phyloP scores from a whole-genome alignment of 768 basidiomycete species.

The Amanita phalloides region DNA sequence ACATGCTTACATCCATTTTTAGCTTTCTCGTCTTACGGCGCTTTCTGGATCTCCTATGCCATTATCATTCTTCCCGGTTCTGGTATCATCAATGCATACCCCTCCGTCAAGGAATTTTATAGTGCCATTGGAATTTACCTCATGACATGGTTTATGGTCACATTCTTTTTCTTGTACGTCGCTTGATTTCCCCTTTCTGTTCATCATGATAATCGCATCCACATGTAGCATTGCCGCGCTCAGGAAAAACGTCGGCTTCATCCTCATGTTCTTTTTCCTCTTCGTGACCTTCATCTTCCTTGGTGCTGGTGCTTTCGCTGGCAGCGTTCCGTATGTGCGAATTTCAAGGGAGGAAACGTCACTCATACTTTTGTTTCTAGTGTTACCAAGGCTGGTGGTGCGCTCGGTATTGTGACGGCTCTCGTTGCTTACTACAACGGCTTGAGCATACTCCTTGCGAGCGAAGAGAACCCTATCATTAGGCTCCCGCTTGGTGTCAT shows the following conservation, averaged over 20 bases:
- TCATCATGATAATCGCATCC: background rate
- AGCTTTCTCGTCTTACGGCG: conserved; percentile 80
- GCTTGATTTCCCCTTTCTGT: background rate
- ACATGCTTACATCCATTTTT: conserved; percentile 7
- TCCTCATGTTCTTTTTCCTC: conserved; percentile 25
- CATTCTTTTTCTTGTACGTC: conserved; percentile 55
- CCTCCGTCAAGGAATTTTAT: conserved; percentile 23
- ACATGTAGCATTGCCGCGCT: conserved; percentile 23
- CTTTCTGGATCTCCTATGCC: conserved; percentile 83
- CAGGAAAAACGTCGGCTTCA: conserved; percentile 28
- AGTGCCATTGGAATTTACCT: conserved; percentile 67
- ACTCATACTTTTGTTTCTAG: background rate
- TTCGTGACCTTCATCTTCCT: conserved; percentile 30
- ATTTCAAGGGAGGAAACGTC: background rate
- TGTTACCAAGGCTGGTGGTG: conserved; percentile 33
- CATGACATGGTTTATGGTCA: conserved; percentile 63
- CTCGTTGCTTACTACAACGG: conserved; percentile 40
- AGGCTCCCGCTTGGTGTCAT: conserved; percentile 29
- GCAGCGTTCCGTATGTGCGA: conserved; percentile 17
- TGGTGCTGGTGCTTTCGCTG: conserved; percentile 26
- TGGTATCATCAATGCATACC: conserved; percentile 50
- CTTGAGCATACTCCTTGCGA: conserved; percentile 29
- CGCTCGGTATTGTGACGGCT: conserved; percentile 32
- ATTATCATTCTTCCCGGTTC: conserved; percentile 60
- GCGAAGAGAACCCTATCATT: conserved; percentile 27